Evolutionary conservation across 2,329 filamentous ascomycete species (phyloP).

Genomic region (Penicillium sp.): DNA sequence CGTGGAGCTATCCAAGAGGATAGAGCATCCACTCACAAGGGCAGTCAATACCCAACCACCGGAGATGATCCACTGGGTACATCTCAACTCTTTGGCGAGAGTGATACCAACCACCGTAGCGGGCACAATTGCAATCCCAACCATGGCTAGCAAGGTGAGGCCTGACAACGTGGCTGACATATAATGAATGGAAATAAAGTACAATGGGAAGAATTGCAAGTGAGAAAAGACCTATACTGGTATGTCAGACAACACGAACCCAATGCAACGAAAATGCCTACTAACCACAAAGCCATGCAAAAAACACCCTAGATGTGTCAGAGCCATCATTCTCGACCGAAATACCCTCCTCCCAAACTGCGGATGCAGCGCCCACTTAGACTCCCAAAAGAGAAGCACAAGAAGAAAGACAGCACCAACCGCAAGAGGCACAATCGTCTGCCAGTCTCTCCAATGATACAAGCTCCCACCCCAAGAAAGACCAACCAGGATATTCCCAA

Average conservation of each 20-base stretch:
- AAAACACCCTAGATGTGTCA: conserved; percentile 43
- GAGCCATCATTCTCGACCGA: conserved; percentile 32
- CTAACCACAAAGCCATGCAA: conserved; percentile 46
- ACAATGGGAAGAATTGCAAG: conserved; percentile 46
- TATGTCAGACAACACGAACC: background rate
- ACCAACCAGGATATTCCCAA: conserved; percentile 42
- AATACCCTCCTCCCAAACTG: conserved; percentile 42
- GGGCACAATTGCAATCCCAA: conserved; percentile 27
- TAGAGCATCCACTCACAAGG: conserved; percentile 38
- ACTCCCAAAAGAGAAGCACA: conserved; percentile 38
- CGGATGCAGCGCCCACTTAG: conserved; percentile 32
- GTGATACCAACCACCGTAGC: conserved; percentile 21
- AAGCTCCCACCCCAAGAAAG: conserved; percentile 45
- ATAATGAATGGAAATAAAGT: conserved; percentile 38
- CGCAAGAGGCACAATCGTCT: conserved; percentile 41
- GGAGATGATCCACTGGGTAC: conserved; percentile 43
- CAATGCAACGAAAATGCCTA: conserved; percentile 1
- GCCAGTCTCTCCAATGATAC: conserved; percentile 40
- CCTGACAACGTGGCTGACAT: conserved; percentile 37
- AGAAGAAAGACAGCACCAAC: conserved; percentile 33
- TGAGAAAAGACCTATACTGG: conserved; percentile 40
- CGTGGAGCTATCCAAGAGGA: conserved; percentile 37
- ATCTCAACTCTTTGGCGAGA: conserved; percentile 15
- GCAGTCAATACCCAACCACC: conserved; percentile 42
- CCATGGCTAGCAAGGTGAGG: conserved; percentile 39